Evolutionary conservation across 257 asterid species (phyloP).

Genomic region (Salvia rosmarinus): DNA sequence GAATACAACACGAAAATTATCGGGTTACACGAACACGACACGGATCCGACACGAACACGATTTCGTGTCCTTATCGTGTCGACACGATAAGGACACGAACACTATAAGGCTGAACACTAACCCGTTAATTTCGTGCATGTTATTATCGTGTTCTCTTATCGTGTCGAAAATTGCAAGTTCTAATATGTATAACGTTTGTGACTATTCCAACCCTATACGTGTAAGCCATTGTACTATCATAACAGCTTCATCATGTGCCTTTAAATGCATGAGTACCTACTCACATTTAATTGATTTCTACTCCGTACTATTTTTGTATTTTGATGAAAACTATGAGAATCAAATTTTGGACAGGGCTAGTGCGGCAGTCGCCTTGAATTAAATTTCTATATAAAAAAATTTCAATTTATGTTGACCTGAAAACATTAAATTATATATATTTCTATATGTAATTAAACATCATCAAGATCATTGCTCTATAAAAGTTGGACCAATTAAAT

Average conservation of each 20-base stretch:
- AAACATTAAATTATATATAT: not conserved
- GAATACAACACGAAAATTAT: too few species aligned
- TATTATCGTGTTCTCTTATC: too few species aligned
- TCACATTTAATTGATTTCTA: not conserved
- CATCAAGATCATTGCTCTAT: not conserved
- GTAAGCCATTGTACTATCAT: not conserved
- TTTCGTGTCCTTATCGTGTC: too few species aligned
- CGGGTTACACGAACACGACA: too few species aligned
- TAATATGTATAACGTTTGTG: not conserved
- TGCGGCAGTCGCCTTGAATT: not conserved
- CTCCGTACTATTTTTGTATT: not conserved
- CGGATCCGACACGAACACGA: too few species aligned
- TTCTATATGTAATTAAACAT: not conserved
- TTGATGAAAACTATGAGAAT: not conserved
- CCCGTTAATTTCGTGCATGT: too few species aligned
- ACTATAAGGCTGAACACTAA: too few species aligned
- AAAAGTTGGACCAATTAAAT: not conserved
- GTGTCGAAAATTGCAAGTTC: too few species aligned
- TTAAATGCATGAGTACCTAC: constrained; percentile 18
- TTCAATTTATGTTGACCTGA: not conserved
- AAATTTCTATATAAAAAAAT: not conserved
- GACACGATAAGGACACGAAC: too few species aligned
- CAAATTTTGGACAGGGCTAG: not conserved
- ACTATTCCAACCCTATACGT: not conserved
- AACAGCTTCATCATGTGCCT: constrained; percentile 7